phyloP scores from a whole-genome alignment of 148 eudicot genomes.

The Camellia granthamiana region DNA sequence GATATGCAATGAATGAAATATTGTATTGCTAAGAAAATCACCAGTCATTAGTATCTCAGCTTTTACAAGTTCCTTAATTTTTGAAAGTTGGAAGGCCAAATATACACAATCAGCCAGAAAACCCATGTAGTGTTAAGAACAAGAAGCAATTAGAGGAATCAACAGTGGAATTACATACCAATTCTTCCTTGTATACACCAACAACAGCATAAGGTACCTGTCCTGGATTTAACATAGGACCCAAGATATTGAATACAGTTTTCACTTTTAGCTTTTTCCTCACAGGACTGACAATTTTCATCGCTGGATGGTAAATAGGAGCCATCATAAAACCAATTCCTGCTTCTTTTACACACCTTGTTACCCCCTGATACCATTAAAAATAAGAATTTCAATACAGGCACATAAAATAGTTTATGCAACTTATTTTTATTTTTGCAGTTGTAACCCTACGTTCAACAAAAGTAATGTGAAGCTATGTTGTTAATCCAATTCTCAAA shows the following conservation, averaged over 20 bases:
- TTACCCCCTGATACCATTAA: conserved; percentile 52
- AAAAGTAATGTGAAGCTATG: no score
- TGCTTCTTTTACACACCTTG: conserved; percentile 70
- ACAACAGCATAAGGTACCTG: conserved; percentile 92
- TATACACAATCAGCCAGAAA: neutral
- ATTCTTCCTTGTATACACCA: conserved; percentile 86
- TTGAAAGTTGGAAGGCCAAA: neutral
- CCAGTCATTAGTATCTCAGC: neutral
- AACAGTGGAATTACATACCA: conserved; percentile 39
- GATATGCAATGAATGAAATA: neutral
- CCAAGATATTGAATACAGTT: conserved; percentile 91
- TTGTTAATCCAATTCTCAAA: no score
- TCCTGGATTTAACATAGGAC: conserved; percentile 98
- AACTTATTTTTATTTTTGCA: neutral
- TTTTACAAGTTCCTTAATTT: neutral
- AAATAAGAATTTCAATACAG: neutral
- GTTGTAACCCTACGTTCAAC: no score
- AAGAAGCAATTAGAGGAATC: neutral
- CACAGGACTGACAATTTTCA: conserved; percentile 89
- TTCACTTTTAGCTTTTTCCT: conserved; percentile 83
- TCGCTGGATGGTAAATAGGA: conserved; percentile 95
- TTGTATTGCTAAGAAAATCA: neutral
- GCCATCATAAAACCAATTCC: conserved; percentile 99
- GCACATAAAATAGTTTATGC: neutral
- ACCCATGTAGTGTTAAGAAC: neutral